Base-by-base conservation (phyloP, 176 grass and related monocot genomes). In the Aegilops longissima region DNA sequence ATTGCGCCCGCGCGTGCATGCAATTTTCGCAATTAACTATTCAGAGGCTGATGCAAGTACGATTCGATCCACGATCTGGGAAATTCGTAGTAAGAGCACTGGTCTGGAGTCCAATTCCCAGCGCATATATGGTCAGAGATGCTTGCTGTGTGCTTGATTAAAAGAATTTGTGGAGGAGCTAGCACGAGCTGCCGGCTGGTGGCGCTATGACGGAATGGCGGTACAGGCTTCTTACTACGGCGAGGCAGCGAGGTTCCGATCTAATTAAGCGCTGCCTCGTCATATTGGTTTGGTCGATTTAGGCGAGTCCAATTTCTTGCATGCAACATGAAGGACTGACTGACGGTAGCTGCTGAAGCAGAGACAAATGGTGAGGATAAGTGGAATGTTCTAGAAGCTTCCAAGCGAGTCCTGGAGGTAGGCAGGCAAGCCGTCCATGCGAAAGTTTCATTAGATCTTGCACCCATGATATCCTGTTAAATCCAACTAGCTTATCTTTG, bases 371-470 rank as follows among this genome's bases (percentile, higher is more conserved):
- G 31, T 11, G 21, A 10, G 30, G 38, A 29, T n/a, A 31, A 65
- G 59, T 39, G 29, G 44, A 70, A 68, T 18, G 21, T 6, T 85
- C 73, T 67, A 77, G 72, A 78, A 85, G 21, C 73, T 77, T 67
- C 61, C 8, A 51, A 51, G 47, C 47, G 47, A 51, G 4, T 51
- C 13, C 13, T 51, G 12, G 49, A 52, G 49, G 49, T 52, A 9
- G 38, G 2, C 14, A 52, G 13, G 49, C 25, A 66, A 45, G 45
- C 30, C 12, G 20, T 6, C 21, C 34, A 25, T 40, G 13, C 29
- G 4, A n/a, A 5, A 73, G 70, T 45, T 45, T 20, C 5, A 47
- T 74, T 14, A 27, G 14, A 52, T 52, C 21, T 73, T 73, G 51
- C 34, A 44, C 81, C 67, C 11, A 16, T 65, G 12, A 12, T 35